phyloP scores from a whole-genome alignment of 257 asterid species.

The Orobanche coerulescens region DNA sequence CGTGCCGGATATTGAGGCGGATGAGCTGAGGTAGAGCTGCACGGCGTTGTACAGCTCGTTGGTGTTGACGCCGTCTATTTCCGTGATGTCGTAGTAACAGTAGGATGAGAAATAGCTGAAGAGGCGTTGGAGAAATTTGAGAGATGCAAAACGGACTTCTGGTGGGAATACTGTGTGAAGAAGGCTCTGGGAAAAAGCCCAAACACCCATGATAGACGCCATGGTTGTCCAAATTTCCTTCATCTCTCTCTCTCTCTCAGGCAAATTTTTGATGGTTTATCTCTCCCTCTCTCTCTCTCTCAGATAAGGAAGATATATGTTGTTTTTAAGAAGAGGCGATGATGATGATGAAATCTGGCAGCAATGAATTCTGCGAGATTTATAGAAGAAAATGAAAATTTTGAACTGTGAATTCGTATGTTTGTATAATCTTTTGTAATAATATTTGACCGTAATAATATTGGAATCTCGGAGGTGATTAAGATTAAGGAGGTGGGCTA shows the following conservation, averaged over 20 bases:
- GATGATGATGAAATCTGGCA: not conserved
- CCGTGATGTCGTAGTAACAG: conserved; percentile 66
- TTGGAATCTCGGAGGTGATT: conserved; percentile 16
- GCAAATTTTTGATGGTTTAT: no score
- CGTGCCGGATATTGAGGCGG: conserved; percentile 53
- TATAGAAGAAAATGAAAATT: conserved; percentile 15
- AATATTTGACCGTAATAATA: not conserved
- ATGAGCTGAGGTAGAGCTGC: conserved; percentile 54
- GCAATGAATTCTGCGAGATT: conserved; percentile 11
- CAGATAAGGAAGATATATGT: no score
- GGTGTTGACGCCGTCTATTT: conserved; percentile 63
- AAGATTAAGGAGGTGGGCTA: not conserved
- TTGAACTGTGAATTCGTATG: not conserved
- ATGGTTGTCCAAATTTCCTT: conserved; percentile 59
- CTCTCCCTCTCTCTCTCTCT: no score
- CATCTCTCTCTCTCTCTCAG: conserved; percentile 17
- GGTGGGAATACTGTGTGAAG: conserved; percentile 55
- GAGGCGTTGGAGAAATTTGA: conserved; percentile 41
- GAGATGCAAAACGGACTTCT: conserved; percentile 49
- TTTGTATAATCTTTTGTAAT: not conserved
- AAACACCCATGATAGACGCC: conserved; percentile 64
- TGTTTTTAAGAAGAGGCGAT: not conserved
- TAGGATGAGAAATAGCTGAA: conserved; percentile 46
- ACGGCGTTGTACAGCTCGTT: conserved; percentile 69
- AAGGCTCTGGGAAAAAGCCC: conserved; percentile 62